Percentiles rank a stretch among this genome's conserved stretches.
Conservation (phyloP, 108 stramenopile species). For the Aureococcus anophagefferens region DNA sequence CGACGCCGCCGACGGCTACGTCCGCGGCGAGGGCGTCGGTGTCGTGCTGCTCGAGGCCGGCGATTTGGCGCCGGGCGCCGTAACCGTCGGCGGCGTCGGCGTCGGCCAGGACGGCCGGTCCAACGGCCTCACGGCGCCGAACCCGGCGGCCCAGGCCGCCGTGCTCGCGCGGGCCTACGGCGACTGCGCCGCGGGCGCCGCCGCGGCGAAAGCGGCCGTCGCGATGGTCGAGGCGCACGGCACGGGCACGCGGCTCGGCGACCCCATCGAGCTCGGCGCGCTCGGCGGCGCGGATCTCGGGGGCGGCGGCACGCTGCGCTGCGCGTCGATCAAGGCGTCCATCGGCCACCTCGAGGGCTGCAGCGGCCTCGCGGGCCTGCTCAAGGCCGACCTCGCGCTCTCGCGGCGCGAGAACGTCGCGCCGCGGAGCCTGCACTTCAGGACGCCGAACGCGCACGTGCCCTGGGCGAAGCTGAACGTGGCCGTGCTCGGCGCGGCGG, state of each 20-base stretch:
- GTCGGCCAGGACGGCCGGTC: conserved; percentile 13
- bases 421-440: neutral
- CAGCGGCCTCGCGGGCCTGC: neutral
- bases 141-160: conserved; percentile 2
- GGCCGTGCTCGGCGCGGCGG: neutral
- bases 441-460: neutral
- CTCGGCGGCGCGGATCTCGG: neutral
- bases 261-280: conserved; percentile 12
- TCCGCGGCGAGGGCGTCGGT: conserved; percentile 12
- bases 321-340: neutral
- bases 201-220: neutral
- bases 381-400: neutral
- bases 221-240: conserved; percentile 12
- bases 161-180: neutral
- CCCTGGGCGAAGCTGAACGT: neutral
- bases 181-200: too few relatives aligned
- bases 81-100: neutral
- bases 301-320: neutral
- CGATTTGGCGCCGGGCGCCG: too few relatives aligned
- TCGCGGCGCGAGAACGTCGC: neutral
- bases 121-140: conserved; percentile 13
- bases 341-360: neutral
- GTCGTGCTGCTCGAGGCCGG: conserved; percentile 1
- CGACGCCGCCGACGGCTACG: conserved; percentile 18
- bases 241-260: conserved; percentile 18